Percentiles rank a stretch among this genome's conserved stretches.
phyloP scores from a whole-genome alignment of 495 filamentous ascomycete species.

The Staphylotrichum longicolle region DNA sequence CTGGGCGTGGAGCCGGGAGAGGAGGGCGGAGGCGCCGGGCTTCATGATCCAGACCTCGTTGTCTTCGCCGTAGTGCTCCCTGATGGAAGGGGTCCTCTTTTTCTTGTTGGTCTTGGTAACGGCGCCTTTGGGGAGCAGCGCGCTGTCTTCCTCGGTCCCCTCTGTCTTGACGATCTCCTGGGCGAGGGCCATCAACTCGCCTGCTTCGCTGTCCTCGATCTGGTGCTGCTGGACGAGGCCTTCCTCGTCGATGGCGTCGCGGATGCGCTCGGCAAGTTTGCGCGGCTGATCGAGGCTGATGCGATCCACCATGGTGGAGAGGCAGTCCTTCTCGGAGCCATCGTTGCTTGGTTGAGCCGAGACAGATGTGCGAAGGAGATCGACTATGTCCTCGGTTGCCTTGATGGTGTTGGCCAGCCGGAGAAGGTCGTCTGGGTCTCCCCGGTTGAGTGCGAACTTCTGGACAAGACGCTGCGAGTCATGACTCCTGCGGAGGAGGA shows the following conservation, averaged over 20 bases:
- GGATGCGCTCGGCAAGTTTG: slow-evolving; percentile 66
- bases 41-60: slow-evolving; percentile 87
- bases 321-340: slow-evolving; percentile 31
- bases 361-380: slow-evolving; percentile 32
- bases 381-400: slow-evolving; percentile 67
- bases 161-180: slow-evolving; percentile 63
- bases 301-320: slow-evolving; percentile 56
- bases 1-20: slow-evolving; percentile 64
- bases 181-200: slow-evolving; percentile 64
- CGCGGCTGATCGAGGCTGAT: slow-evolving; percentile 67
- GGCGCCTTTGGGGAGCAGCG: slow-evolving; percentile 42
- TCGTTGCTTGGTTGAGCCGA: background rate
- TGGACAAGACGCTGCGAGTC: slow-evolving; percentile 89
- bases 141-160: slow-evolving; percentile 45
- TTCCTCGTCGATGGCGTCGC: slow-evolving; percentile 87
- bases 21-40: slow-evolving; percentile 60
- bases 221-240: slow-evolving; percentile 75
- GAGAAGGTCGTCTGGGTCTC: slow-evolving; percentile 92
- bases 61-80: slow-evolving; percentile 52
- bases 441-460: slow-evolving; percentile 85
- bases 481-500: slow-evolving; percentile 70
- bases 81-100: slow-evolving; percentile 42
- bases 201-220: slow-evolving; percentile 67
- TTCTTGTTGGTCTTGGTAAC: slow-evolving; percentile 37
- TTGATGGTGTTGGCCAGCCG: slow-evolving; percentile 76